phyloP scores from a whole-genome alignment of 768 basidiomycete genomes.

The Coprinopsis sp. region DNA sequence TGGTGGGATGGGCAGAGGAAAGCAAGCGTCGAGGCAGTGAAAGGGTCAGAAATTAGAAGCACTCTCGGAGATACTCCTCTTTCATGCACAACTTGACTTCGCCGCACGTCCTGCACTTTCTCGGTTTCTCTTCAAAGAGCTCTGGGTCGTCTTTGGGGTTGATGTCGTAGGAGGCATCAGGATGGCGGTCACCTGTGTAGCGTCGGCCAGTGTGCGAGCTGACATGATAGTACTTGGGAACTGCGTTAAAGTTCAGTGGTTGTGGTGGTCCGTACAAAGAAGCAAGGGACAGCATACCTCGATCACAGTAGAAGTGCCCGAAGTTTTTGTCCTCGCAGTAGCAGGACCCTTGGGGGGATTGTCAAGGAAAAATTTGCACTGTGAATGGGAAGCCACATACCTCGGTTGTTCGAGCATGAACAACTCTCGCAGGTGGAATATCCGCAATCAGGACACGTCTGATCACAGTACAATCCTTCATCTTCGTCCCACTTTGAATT shows the following conservation, averaged over 20 bases:
- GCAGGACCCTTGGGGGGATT: conserved; percentile 27
- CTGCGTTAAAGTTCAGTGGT: conserved; percentile 9
- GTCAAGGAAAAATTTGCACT: not conserved
- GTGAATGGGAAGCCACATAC: conserved; percentile 10
- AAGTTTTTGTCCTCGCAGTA: conserved; percentile 32
- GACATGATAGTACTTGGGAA: conserved; percentile 27
- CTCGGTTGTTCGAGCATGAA: conserved; percentile 21
- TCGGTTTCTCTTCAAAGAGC: conserved; percentile 22
- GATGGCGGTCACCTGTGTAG: conserved; percentile 32
- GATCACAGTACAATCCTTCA: conserved; percentile 19
- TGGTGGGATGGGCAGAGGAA: too few species aligned
- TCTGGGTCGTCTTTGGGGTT: conserved; percentile 21
- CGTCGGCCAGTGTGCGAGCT: conserved; percentile 19
- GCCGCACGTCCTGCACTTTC: conserved; percentile 29
- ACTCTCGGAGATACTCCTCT: conserved; percentile 10
- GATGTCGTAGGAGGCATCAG: conserved; percentile 14
- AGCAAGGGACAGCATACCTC: conserved; percentile 11
- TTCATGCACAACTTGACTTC: conserved; percentile 16
- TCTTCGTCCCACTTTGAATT: conserved; percentile 21
- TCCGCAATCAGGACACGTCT: conserved; percentile 29
- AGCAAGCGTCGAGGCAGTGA: too few species aligned
- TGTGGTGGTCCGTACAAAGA: not conserved
- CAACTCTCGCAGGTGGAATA: conserved; percentile 32
- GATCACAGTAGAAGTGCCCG: conserved; percentile 26
- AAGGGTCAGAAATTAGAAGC: not conserved